Evolutionary conservation across 306 rosid genomes (phyloP).

Genomic region (Lupinus albus): DNA sequence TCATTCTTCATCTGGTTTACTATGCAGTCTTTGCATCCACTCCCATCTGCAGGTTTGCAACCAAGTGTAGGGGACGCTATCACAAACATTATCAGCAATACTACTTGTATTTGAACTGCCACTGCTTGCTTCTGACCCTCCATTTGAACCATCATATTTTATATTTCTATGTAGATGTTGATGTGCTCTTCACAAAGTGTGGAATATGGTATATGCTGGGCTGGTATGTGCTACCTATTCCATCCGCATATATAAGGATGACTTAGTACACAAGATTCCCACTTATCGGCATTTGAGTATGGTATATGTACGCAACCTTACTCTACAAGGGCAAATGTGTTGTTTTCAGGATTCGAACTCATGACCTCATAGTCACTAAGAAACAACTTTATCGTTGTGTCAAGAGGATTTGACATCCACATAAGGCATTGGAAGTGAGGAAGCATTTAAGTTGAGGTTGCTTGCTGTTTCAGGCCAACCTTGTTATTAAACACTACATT

Average conservation of each 20-base stretch:
- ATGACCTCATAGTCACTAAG: not conserved
- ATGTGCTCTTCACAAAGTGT: not conserved
- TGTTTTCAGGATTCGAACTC: too few species aligned
- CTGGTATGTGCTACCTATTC: not conserved
- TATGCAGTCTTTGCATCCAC: conserved; percentile 58
- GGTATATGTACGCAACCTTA: too few species aligned
- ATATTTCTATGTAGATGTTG: not conserved
- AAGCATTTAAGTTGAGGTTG: conserved; percentile 28
- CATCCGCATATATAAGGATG: not conserved
- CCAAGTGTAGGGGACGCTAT: conserved; percentile 39
- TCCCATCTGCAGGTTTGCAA: conserved; percentile 52
- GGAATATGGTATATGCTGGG: not conserved
- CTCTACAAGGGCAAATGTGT: too few species aligned
- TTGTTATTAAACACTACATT: conserved; percentile 38
- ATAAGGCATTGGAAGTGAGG: conserved; percentile 36
- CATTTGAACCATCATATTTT: not conserved
- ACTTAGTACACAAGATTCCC: too few species aligned
- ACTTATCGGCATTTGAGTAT: too few species aligned
- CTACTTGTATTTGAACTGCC: conserved; percentile 19
- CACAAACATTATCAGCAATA: conserved; percentile 44
- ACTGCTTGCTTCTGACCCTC: conserved; percentile 36
- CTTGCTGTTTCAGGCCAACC: conserved; percentile 6
- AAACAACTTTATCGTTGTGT: too few species aligned
- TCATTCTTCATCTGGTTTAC: conserved; percentile 54
- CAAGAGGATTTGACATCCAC: conserved; percentile 12